phyloP scores from a whole-genome alignment of 208 protist genomes.

The Trypanosoma scelopori region DNA sequence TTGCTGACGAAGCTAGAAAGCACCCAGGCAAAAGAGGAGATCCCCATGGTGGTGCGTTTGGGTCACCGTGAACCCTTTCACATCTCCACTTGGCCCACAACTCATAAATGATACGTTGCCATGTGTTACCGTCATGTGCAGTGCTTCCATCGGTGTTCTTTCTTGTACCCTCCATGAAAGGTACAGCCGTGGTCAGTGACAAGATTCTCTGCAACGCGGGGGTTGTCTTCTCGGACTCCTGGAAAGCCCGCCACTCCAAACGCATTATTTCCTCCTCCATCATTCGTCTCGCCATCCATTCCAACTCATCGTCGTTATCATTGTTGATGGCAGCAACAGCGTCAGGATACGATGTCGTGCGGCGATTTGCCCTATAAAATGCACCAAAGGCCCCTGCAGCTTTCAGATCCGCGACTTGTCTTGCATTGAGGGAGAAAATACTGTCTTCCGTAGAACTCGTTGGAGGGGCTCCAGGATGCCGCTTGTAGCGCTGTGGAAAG shows the following conservation, averaged over 20 bases:
- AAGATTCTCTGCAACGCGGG: slow-evolving; percentile 71
- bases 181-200: slow-evolving; percentile 67
- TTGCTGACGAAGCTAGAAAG: slow-evolving; percentile 54
- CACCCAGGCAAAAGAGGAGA: slow-evolving; percentile 55
- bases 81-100: slow-evolving; percentile 35
- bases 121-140: slow-evolving; percentile 12
- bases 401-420: slow-evolving; percentile 40
- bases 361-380: slow-evolving; percentile 15
- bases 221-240: slow-evolving; percentile 59
- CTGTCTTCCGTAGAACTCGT: slow-evolving; percentile 49
- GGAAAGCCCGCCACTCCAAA: slow-evolving; percentile 76
- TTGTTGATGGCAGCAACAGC: background rate
- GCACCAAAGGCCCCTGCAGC: slow-evolving; percentile 33
- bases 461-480: slow-evolving; percentile 2
- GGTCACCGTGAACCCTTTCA: background rate
- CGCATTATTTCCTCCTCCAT: slow-evolving; percentile 59
- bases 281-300: slow-evolving; percentile 16
- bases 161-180: slow-evolving; percentile 35
- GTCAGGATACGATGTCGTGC: background rate
- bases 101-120: slow-evolving; percentile 30
- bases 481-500: slow-evolving; percentile 26
- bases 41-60: slow-evolving; percentile 49
- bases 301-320: slow-evolving; percentile 6
- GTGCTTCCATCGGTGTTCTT: slow-evolving; percentile 4
- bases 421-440: slow-evolving; percentile 55